phyloP scores from a whole-genome alignment of 208 protist genomes.

The Phytomonas sp. region DNA sequence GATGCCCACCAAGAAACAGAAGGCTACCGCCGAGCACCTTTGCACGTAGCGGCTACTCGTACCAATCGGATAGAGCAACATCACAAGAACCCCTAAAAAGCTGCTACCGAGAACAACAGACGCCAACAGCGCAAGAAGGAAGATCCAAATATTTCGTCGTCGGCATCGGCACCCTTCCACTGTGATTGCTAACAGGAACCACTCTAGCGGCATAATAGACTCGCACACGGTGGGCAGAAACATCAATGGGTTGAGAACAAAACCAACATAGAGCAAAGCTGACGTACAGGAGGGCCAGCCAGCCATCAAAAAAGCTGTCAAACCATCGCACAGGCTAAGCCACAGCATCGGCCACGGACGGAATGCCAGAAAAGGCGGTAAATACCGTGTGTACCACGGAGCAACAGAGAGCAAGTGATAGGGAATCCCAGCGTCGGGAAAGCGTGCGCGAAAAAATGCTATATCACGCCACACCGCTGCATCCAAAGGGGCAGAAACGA shows the following conservation, averaged over 20 bases:
- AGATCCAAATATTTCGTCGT: slow-evolving; percentile 2
- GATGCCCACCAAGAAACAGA: slow-evolving; percentile 12
- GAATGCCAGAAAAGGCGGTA: slow-evolving; percentile 27
- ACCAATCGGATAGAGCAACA: slow-evolving; percentile 48
- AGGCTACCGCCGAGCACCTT: slow-evolving; percentile 11
- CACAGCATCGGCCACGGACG: slow-evolving; percentile 24
- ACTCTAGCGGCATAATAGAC: slow-evolving; percentile 51
- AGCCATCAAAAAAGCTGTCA: slow-evolving; percentile 47
- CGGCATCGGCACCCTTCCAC: slow-evolving; percentile 12
- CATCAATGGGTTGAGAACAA: slow-evolving; percentile 61
- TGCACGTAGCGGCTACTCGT: slow-evolving; percentile 11
- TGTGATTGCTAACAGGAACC: slow-evolving; percentile 35
- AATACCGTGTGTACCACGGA: slow-evolving; percentile 58
- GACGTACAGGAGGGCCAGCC: slow-evolving; percentile 29
- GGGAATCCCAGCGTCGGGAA: slow-evolving; percentile 20
- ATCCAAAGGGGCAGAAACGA: slow-evolving; percentile 27
- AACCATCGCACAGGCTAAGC: slow-evolving; percentile 49
- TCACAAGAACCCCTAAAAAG: slow-evolving; percentile 46
- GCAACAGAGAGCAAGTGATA: slow-evolving; percentile 31
- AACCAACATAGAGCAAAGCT: slow-evolving; percentile 44
- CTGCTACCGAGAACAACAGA: slow-evolving; percentile 26
- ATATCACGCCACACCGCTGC: slow-evolving; percentile 57
- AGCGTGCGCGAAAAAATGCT: slow-evolving; percentile 42
- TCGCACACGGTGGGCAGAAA: slow-evolving; percentile 31
- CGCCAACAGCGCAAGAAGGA: slow-evolving; percentile 18